Percentiles rank a stretch among this genome's conserved stretches.
Evolutionary conservation across 2,329 filamentous ascomycete genomes (phyloP).

Genomic region (Corynespora cassiicola): DNA sequence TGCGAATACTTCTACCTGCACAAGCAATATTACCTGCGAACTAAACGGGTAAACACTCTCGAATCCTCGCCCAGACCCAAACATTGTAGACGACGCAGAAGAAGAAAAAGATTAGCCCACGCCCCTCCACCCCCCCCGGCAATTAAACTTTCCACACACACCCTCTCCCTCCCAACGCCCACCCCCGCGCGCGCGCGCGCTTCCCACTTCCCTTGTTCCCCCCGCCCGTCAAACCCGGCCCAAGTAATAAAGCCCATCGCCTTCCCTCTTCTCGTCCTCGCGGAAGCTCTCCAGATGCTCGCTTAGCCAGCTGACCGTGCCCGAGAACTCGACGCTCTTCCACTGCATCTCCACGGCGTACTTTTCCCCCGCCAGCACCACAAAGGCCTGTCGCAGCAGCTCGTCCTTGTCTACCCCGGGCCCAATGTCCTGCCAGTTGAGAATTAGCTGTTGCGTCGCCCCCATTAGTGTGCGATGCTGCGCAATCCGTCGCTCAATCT

Average conservation of each 20-base stretch:
- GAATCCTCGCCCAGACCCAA: too few relatives aligned
- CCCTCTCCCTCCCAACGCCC: too few relatives aligned
- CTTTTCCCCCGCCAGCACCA: constrained; percentile 38
- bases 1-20: too few relatives aligned
- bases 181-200: too few relatives aligned
- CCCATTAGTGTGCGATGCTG: constrained; percentile 42
- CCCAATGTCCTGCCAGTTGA: constrained; percentile 38
- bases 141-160: too few relatives aligned
- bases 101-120: too few relatives aligned
- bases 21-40: too few relatives aligned
- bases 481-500: constrained; percentile 39
- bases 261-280: constrained; percentile 35
- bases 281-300: constrained; percentile 34
- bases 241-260: constrained; percentile 34
- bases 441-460: constrained; percentile 37
- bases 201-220: too few relatives aligned
- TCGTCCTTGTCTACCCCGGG: constrained; percentile 36
- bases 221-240: too few relatives aligned
- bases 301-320: constrained; percentile 34
- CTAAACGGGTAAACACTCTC: too few relatives aligned
- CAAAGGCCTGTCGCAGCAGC: constrained; percentile 39
- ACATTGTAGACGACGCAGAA: too few relatives aligned
- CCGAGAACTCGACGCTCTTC: constrained; percentile 37
- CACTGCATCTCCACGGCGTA: constrained; percentile 40
- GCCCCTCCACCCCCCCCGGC: too few relatives aligned